These are phyloP conservation scores for Raphanus hybrid DNA, from an alignment of 441 rosid genomes.

Conservation along the genomic window DNA sequence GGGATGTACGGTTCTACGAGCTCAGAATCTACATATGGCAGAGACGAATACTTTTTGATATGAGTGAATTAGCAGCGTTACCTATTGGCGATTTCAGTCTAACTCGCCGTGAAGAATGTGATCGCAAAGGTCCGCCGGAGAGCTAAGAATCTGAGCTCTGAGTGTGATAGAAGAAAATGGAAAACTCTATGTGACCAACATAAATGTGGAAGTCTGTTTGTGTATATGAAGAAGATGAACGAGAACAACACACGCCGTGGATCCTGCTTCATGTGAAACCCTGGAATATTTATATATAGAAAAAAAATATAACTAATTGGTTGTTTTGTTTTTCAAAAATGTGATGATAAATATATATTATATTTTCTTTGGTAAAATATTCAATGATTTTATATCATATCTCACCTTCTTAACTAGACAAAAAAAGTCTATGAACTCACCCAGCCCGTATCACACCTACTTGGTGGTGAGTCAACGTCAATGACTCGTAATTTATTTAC, in stretches of 20 bases:
- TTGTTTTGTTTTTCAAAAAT: background rate
- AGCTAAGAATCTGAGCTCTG: background rate
- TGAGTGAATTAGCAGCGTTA: background rate
- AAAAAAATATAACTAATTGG: background rate
- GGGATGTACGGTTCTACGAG: no score
- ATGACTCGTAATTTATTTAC: background rate
- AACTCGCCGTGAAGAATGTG: slow-evolving; percentile 6
- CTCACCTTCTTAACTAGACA: background rate
- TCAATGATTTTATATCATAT: background rate
- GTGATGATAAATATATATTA: background rate
- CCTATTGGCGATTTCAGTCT: background rate
- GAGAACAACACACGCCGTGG: background rate
- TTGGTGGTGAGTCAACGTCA: background rate
- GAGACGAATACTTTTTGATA: no score
- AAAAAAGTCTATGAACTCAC: background rate
- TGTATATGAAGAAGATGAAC: background rate
- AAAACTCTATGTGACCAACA: background rate
- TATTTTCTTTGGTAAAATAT: background rate
- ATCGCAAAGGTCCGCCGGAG: background rate
- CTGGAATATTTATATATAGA: background rate
- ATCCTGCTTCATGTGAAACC: background rate
- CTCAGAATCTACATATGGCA: no score
- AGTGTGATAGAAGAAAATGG: background rate
- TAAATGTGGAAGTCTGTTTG: background rate
- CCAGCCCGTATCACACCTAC: background rate